These are phyloP conservation scores for Tetrahymena borealis DNA, from an alignment of 73 alveolate species.

Conservation along the genomic window DNA sequence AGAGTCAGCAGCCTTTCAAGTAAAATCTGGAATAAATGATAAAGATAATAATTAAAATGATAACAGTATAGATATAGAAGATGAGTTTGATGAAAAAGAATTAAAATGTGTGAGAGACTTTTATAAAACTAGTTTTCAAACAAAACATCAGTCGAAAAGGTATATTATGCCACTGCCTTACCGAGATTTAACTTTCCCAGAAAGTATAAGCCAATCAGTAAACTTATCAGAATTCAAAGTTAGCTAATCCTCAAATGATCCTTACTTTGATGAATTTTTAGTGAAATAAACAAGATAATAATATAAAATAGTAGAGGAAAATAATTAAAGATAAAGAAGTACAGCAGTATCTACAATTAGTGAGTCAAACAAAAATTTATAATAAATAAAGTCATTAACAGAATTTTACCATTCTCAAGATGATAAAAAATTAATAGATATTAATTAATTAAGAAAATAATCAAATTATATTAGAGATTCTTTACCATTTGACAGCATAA, in stretches of 20 bases:
- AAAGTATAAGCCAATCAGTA: background rate
- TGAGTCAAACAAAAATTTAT: no score
- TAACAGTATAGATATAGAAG: background rate
- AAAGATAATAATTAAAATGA: background rate
- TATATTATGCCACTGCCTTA: background rate
- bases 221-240: background rate
- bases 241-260: background rate
- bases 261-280: background rate
- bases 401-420: no score
- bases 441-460: no score
- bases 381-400: no score
- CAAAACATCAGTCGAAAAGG: background rate
- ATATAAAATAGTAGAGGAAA: no score
- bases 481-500: no score
- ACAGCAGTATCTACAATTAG: no score
- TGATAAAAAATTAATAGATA: no score
- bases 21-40: background rate
- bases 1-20: no score
- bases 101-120: background rate
- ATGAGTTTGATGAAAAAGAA: background rate
- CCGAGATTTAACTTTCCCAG: background rate
- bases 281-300: background rate
- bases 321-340: no score
- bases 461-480: no score
- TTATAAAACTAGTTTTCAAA: background rate